These are phyloP conservation scores for Ilex paraguariensis DNA, from an alignment of 305 asterid species.

Conservation along the genomic window DNA sequence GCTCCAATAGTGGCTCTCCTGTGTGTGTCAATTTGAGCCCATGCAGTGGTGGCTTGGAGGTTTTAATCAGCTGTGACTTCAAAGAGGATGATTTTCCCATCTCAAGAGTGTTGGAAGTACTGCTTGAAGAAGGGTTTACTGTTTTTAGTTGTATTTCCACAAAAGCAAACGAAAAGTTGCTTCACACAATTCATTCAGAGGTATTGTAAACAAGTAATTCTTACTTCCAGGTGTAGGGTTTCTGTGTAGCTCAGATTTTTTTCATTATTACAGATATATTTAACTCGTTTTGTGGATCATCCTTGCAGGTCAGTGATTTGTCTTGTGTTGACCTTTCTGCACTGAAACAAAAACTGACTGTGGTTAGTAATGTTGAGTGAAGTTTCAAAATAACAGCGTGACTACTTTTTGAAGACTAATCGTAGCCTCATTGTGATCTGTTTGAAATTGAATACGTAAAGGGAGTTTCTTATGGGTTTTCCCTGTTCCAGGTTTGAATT, in stretches of 20 bases:
- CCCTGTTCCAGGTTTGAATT: too few species aligned
- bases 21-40: constrained; percentile 17
- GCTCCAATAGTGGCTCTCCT: constrained; percentile 1
- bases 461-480: too few species aligned
- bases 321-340: too few species aligned
- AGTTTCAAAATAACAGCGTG: too few species aligned
- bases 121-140: constrained; percentile 22
- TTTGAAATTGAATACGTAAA: too few species aligned
- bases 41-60: constrained; percentile 31
- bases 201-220: neutral
- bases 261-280: too few species aligned
- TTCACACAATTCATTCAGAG: constrained; percentile 34
- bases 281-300: neutral
- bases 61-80: constrained; percentile 24
- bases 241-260: neutral
- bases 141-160: constrained; percentile 26
- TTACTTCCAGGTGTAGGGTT: neutral
- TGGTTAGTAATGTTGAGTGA: too few species aligned
- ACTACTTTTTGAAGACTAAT: too few species aligned
- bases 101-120: constrained; percentile 25
- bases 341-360: too few species aligned
- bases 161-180: constrained; percentile 12
- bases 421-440: too few species aligned
- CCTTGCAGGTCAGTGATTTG: too few species aligned
- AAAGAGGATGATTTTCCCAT: constrained; percentile 21